A percentile compares a stretch with the other conserved stretches of the same genome.
Evolutionary conservation across 257 asterid genomes (phyloP).

Genomic region (Cinchona pubescens): DNA sequence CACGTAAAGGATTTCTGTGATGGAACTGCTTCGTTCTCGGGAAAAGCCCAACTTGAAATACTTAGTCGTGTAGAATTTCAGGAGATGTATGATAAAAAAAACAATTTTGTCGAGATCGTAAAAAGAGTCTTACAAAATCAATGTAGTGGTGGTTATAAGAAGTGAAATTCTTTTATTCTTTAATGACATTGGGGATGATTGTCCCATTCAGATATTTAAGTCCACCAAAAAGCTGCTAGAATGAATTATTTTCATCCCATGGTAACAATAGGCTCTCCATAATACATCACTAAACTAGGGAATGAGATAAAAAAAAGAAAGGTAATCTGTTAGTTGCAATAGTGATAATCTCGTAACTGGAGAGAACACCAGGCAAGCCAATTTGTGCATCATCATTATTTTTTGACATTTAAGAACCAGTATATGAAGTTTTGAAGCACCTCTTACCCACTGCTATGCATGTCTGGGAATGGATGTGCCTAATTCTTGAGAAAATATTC

Average conservation of each 20-base stretch:
- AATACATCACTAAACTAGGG: not conserved
- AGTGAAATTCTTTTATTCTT: slow-evolving; percentile 9
- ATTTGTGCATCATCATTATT: no score
- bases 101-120: slow-evolving; percentile 8
- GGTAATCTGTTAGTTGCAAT: not conserved
- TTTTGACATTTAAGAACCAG: no score
- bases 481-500: no score
- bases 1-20: slow-evolving; percentile 4
- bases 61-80: slow-evolving; percentile 11
- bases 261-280: not conserved
- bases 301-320: not conserved
- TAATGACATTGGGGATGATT: not conserved
- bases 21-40: slow-evolving; percentile 16
- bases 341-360: no score
- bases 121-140: slow-evolving; percentile 10
- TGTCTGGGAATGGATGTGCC: no score
- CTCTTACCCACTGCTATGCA: no score
- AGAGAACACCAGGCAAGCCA: no score
- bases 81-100: not conserved
- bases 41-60: slow-evolving; percentile 4
- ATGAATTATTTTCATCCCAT: not conserved
- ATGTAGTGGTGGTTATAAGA: not conserved
- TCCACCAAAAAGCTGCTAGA: not conserved
- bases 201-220: not conserved
- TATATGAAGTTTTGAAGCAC: no score